These are phyloP conservation scores for Citrus australasica DNA, from an alignment of 345 rosid species.

Conservation along the genomic window DNA sequence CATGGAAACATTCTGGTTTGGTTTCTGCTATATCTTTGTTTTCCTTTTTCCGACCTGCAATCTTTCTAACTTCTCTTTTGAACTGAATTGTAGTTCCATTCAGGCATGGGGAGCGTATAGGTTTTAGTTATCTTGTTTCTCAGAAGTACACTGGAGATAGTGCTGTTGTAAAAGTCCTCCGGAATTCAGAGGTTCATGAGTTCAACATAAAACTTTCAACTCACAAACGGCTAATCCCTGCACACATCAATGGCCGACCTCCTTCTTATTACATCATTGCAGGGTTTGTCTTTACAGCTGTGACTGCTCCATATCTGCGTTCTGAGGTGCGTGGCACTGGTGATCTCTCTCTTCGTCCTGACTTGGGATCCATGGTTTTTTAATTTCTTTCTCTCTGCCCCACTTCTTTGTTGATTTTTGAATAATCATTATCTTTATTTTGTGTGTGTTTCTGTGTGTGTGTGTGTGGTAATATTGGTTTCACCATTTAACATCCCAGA, in stretches of 20 bases:
- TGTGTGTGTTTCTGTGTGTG: too few relatives aligned
- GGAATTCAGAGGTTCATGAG: slow-evolving; percentile 55
- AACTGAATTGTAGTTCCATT: slow-evolving; percentile 65
- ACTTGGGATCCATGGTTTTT: background rate
- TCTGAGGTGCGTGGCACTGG: slow-evolving; percentile 60
- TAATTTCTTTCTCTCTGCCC: background rate
- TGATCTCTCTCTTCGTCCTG: background rate
- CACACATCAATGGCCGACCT: slow-evolving; percentile 71
- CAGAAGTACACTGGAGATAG: slow-evolving; percentile 91
- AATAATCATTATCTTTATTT: background rate
- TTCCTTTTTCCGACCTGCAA: background rate
- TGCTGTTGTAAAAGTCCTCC: slow-evolving; percentile 74
- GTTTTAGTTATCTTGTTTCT: slow-evolving; percentile 90
- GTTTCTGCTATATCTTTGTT: background rate
- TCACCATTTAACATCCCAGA: background rate
- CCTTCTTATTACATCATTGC: slow-evolving; percentile 91
- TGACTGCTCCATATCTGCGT: slow-evolving; percentile 87
- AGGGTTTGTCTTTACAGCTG: slow-evolving; percentile 85
- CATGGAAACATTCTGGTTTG: background rate
- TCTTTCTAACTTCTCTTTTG: slow-evolving; percentile 2
- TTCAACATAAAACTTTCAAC: slow-evolving; percentile 81
- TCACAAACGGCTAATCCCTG: slow-evolving; percentile 83
- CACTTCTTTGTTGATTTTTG: background rate
- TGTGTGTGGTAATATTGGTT: background rate
- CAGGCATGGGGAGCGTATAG: slow-evolving; percentile 92